Evolutionary conservation across 352 stramenopile species (phyloP).

Genomic region (Globisporangium rhizosaccharum): DNA sequence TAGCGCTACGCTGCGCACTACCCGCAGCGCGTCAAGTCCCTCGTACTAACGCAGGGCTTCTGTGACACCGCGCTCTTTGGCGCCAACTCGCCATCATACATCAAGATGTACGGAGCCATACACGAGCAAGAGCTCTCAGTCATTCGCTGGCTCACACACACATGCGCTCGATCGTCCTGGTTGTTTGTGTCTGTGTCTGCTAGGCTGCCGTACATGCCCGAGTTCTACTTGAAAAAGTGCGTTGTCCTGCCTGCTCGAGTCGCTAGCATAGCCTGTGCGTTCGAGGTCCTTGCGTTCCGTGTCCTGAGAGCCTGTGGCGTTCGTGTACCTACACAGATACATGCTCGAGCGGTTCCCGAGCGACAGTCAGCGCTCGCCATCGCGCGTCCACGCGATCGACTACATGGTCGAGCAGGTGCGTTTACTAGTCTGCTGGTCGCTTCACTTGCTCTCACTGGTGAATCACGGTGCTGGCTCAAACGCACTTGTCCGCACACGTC

Average conservation of each 20-base stretch:
- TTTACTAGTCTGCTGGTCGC: not conserved
- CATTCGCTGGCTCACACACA: not conserved
- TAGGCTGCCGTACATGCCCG: conserved; percentile 60
- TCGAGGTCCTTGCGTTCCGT: not conserved
- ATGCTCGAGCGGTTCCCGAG: conserved; percentile 50
- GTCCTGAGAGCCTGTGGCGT: not conserved
- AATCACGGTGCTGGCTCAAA: too few relatives aligned
- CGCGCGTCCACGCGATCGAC: conserved; percentile 36
- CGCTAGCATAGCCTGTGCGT: not conserved
- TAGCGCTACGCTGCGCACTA: conserved; percentile 59
- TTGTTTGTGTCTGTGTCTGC: not conserved
- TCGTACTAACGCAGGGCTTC: conserved; percentile 64
- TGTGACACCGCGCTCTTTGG: conserved; percentile 43
- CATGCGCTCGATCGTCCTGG: not conserved
- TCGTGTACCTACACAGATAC: conserved; percentile 25
- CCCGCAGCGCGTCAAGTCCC: conserved; percentile 46
- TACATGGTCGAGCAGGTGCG: conserved; percentile 67
- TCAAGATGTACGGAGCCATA: conserved; percentile 37
- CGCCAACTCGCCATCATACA: conserved; percentile 30
- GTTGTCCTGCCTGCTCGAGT: not conserved
- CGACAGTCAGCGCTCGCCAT: conserved; percentile 17
- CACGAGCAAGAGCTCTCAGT: not conserved
- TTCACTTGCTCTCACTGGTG: not conserved
- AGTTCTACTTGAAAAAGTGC: conserved; percentile 74
- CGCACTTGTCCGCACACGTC: not conserved